Evolutionary conservation across 192 early-diverging fungal species (phyloP).

Genomic region (Podila minutissima): DNA sequence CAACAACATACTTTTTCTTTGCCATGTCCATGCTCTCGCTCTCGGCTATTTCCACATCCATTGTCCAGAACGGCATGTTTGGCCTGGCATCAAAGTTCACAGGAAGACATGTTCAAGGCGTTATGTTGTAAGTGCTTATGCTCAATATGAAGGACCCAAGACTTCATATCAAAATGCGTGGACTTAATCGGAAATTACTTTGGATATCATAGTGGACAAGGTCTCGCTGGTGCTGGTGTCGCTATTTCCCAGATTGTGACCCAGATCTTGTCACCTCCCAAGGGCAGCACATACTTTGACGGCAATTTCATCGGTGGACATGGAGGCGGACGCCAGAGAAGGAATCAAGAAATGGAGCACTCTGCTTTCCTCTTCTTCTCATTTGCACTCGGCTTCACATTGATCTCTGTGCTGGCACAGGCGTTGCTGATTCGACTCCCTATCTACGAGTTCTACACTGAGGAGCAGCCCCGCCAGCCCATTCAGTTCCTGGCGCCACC

Average conservation of each 20-base stretch:
- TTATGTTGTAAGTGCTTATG: conserved; percentile 65
- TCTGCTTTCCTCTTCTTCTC: conserved; percentile 64
- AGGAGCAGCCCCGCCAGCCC: conserved; percentile 25
- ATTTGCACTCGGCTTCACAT: conserved; percentile 52
- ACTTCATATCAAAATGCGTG: too few species aligned
- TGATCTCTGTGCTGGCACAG: conserved; percentile 52
- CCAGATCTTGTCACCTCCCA: conserved; percentile 53
- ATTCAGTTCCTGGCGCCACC: conserved; percentile 40
- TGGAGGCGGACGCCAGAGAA: conserved; percentile 10
- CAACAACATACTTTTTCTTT: conserved; percentile 71
- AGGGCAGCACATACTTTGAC: conserved; percentile 22
- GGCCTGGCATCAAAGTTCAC: conserved; percentile 77
- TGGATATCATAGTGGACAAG: conserved; percentile 56
- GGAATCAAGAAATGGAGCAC: conserved; percentile 29
- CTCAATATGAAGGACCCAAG: background rate
- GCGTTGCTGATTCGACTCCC: conserved; percentile 49
- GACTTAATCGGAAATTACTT: background rate
- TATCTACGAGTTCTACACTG: conserved; percentile 52
- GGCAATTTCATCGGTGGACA: background rate
- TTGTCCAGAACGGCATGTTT: conserved; percentile 75
- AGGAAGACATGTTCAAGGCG: conserved; percentile 72
- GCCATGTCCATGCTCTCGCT: conserved; percentile 63
- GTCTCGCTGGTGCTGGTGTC: conserved; percentile 74
- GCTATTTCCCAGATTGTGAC: conserved; percentile 72
- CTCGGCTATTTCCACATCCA: conserved; percentile 67